Conservation (phyloP, 2,329 filamentous ascomycete species). For the Phoma sp. region DNA sequence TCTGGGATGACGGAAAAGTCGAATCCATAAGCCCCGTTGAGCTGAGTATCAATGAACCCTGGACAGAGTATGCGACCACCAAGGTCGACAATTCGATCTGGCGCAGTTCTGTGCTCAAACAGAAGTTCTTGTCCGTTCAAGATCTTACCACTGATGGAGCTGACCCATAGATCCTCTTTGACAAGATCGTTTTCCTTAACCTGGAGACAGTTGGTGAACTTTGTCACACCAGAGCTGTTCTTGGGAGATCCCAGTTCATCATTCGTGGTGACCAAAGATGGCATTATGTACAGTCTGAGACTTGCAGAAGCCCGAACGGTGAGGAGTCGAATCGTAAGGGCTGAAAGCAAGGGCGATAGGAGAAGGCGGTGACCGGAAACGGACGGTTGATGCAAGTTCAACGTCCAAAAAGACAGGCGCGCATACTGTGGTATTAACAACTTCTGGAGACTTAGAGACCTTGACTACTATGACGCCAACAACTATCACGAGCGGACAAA, state of each 20-base stretch:
- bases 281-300: slow-evolving; percentile 10
- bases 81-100: slow-evolving; percentile 79
- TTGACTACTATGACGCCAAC: slow-evolving; percentile 18
- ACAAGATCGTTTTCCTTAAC: slow-evolving; percentile 72
- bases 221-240: slow-evolving; percentile 66
- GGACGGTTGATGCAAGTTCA: slow-evolving; percentile 42
- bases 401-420: slow-evolving; percentile 22
- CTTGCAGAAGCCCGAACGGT: slow-evolving; percentile 2
- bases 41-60: slow-evolving; percentile 87
- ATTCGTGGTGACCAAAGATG: slow-evolving; percentile 5
- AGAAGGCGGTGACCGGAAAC: slow-evolving; percentile 20
- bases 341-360: slow-evolving; percentile 14
- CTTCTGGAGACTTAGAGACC: slow-evolving; percentile 11
- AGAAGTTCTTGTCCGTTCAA: slow-evolving; percentile 70
- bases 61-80: slow-evolving; percentile 83
- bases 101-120: slow-evolving; percentile 71
- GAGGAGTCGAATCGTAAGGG: slow-evolving; percentile 9
- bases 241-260: background rate
- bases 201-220: slow-evolving; percentile 87
- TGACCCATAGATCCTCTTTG: slow-evolving; percentile 86
- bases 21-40: slow-evolving; percentile 92
- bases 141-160: slow-evolving; percentile 80
- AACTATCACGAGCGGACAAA: slow-evolving; percentile 24
- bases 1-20: slow-evolving; percentile 84
- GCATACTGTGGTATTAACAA: slow-evolving; percentile 32